Base-by-base conservation (phyloP, 768 basidiomycete species). In the Udeniomyces megalosporus region DNA sequence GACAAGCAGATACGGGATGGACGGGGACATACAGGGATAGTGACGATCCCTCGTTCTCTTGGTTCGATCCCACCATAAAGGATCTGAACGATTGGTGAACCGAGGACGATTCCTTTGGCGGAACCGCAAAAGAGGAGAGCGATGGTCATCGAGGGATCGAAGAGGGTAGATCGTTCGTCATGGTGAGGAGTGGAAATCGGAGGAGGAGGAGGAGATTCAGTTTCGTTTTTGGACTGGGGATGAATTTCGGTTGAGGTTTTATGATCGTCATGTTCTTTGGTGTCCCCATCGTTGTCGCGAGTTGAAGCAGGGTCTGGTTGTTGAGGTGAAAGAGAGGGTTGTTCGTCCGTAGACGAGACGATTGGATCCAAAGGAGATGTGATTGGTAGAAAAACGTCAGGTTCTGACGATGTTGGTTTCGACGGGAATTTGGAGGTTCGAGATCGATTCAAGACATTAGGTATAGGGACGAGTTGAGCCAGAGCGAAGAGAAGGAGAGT, bases 31-130 rank as follows among this genome's bases (percentile, higher is more conserved):
- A 62, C 61, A 49, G 71, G 71, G 14, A 72, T 60, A 1, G 68
- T 66, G 17, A 71, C 67, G 3, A 66, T 67, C 2, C 67, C 68
- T 1, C 66, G 42, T 0, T 66, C 69, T 8, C 50, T 29, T 14
- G 64, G 46, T 0, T 57, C 28, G 1, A 71, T 63, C 0, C 69
- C 67, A 26, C 67, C 61, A 51, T 72, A 72, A 31, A 72, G 58
- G 11, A 71, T 68, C 2, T 59, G 47, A 24, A 69, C 67, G 48
- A 72, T 66, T 0, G 62, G 62, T 29, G 47, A 56, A 17, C 62
- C 62, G 10, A 64, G 34, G 2, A 64, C 62, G 49, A 64, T 64
- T 15, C 62, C 61, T 56, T 20, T 64, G 0, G 62, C 62, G 1
- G 62, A 56, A 7, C 62, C 62, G 34, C 62, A 64, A 34, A 64